Conservation (phyloP, 331 rosid species). For the Saraca asoca region DNA sequence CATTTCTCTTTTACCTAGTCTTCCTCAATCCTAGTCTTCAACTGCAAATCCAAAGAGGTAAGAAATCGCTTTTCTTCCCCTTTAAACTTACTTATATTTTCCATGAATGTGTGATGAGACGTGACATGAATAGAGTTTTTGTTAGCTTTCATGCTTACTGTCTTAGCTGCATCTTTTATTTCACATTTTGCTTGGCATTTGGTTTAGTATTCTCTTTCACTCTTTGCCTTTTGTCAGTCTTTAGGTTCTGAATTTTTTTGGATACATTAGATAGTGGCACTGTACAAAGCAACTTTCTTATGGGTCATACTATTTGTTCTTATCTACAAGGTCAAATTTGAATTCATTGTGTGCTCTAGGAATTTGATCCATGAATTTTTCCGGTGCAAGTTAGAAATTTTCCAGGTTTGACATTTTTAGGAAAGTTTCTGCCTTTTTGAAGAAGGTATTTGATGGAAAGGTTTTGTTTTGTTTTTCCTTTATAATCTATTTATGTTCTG, state of each 20-base stretch:
- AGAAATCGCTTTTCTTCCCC: too few relatives aligned
- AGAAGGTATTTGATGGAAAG: conserved; percentile 48
- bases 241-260: conserved; percentile 49
- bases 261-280: conserved; percentile 55
- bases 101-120: too few relatives aligned
- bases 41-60: too few relatives aligned
- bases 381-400: conserved; percentile 51
- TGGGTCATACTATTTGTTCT: conserved; percentile 46
- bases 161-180: conserved; percentile 39
- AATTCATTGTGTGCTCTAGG: too few relatives aligned
- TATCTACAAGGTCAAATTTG: too few relatives aligned
- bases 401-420: conserved; percentile 38
- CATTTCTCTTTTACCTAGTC: too few relatives aligned
- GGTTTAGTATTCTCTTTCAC: conserved; percentile 54
- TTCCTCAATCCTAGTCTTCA: too few relatives aligned
- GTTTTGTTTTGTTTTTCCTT: conserved; percentile 27
- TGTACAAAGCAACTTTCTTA: conserved; percentile 47
- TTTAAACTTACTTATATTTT: too few relatives aligned
- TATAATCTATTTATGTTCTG: conserved; percentile 29
- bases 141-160: not conserved
- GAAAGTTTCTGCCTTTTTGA: conserved; percentile 30
- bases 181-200: too few relatives aligned
- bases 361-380: conserved; percentile 47
- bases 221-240: conserved; percentile 67
- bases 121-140: too few relatives aligned